Conservation (phyloP, 768 basidiomycete genomes). For the Naematelia aurantialba region DNA sequence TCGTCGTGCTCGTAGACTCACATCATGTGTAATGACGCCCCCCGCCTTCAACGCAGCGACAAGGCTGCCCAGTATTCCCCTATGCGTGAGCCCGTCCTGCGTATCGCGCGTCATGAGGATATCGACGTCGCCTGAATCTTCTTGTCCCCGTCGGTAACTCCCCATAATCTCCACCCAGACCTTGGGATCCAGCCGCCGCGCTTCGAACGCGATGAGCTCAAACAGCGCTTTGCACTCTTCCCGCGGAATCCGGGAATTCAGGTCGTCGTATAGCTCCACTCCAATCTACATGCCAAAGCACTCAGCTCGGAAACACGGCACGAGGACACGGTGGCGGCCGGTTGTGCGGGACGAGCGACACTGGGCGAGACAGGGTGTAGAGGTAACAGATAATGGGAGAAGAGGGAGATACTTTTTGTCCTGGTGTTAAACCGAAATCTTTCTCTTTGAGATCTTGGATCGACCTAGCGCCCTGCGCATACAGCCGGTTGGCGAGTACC, state of each 20-base stretch:
- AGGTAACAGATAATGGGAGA: no score
- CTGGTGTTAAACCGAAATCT: slow-evolving; percentile 62
- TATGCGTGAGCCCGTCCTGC: slow-evolving; percentile 69
- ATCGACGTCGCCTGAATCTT: slow-evolving; percentile 86
- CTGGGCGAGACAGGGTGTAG: no score
- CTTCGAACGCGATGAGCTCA: slow-evolving; percentile 66
- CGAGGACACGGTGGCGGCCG: no score
- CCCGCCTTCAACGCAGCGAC: slow-evolving; percentile 58
- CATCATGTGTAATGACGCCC: slow-evolving; percentile 70
- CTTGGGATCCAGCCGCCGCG: slow-evolving; percentile 65
- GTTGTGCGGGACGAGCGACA: no score
- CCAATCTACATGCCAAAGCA: slow-evolving; percentile 28
- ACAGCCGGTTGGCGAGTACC: slow-evolving; percentile 68
- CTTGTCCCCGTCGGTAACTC: slow-evolving; percentile 79
- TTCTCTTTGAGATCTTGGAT: slow-evolving; percentile 67
- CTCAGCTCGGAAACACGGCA: background rate
- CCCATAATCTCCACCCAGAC: slow-evolving; percentile 85
- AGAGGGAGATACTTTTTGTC: no score
- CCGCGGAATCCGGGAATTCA: slow-evolving; percentile 80
- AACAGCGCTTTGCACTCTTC: slow-evolving; percentile 72
- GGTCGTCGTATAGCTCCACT: slow-evolving; percentile 58
- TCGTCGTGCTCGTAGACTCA: no score
- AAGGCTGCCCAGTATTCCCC: slow-evolving; percentile 63
- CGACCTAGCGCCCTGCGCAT: slow-evolving; percentile 68
- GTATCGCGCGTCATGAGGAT: slow-evolving; percentile 75